phyloP scores from a whole-genome alignment of 768 basidiomycete genomes.

The Lactifluus volemus region DNA sequence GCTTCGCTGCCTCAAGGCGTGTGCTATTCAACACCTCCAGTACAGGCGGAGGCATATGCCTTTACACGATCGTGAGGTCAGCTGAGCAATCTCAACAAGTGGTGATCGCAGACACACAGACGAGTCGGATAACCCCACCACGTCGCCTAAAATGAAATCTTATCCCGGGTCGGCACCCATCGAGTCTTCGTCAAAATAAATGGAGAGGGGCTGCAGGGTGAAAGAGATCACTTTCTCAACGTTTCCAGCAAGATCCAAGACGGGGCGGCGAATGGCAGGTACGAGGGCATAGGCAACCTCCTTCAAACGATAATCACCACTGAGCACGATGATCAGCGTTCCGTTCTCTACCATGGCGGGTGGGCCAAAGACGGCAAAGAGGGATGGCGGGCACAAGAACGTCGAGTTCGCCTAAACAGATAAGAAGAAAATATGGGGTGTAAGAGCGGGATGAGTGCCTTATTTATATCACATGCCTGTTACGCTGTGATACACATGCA shows the following conservation, averaged over 20 bases:
- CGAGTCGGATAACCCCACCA: constrained; percentile 88
- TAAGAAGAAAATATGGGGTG: neutral
- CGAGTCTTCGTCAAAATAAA: constrained; percentile 13
- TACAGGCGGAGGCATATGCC: constrained; percentile 72
- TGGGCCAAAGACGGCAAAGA: constrained; percentile 62
- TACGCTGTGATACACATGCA: constrained; percentile 46
- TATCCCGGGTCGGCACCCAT: constrained; percentile 69
- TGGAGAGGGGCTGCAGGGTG: too few relatives aligned
- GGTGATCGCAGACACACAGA: constrained; percentile 35
- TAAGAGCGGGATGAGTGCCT: neutral
- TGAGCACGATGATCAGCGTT: constrained; percentile 65
- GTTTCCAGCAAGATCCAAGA: constrained; percentile 75
- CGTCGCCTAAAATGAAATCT: constrained; percentile 62
- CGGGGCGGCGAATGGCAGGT: constrained; percentile 69
- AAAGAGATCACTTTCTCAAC: constrained; percentile 59
- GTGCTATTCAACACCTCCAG: constrained; percentile 54
- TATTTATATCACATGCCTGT: constrained; percentile 31
- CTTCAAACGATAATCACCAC: constrained; percentile 74
- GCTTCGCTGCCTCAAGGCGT: constrained; percentile 59
- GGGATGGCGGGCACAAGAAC: constrained; percentile 48
- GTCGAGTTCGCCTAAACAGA: constrained; percentile 64
- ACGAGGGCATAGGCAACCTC: constrained; percentile 69
- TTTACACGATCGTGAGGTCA: constrained; percentile 23
- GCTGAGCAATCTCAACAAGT: neutral
- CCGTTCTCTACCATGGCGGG: constrained; percentile 58